These are phyloP conservation scores for Phaeotremella skinneri DNA, from an alignment of 768 basidiomycete species.

Conservation along the genomic window DNA sequence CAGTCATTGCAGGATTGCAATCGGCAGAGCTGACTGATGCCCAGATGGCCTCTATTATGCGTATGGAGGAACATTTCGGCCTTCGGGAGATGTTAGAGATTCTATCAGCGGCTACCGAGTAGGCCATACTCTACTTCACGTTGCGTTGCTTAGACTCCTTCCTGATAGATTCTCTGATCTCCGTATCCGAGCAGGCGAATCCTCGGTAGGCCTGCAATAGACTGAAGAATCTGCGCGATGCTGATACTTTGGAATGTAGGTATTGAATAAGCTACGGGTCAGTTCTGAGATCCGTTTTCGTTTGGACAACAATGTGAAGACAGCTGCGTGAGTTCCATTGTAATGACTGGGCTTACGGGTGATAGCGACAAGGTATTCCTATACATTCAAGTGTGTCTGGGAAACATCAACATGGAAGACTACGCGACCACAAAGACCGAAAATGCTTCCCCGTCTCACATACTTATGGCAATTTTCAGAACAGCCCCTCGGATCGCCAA, in stretches of 20 bases:
- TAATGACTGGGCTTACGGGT: neutral
- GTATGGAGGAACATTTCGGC: conserved; percentile 15
- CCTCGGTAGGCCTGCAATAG: conserved; percentile 13
- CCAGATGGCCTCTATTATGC: conserved; percentile 34
- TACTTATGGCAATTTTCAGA: conserved; percentile 69
- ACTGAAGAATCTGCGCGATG: no score
- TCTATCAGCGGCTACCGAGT: conserved; percentile 34
- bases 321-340: conserved; percentile 52
- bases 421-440: conserved; percentile 70
- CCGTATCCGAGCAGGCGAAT: conserved; percentile 40
- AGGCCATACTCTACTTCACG: conserved; percentile 4
- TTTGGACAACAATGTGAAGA: conserved; percentile 64
- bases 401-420: conserved; percentile 54
- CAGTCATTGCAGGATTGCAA: conserved; percentile 11
- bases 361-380: conserved; percentile 71
- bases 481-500: conserved; percentile 71
- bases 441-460: conserved; percentile 55
- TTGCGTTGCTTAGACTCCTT: neutral
- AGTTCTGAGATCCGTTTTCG: conserved; percentile 76
- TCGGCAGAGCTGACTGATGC: neutral
- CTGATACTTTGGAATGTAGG: conserved; percentile 56
- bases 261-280: conserved; percentile 24
- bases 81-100: conserved; percentile 27
- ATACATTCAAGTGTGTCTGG: conserved; percentile 66
- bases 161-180: conserved; percentile 36